Base-by-base conservation (phyloP, 305 asterid genomes). In the Fraxinus floribunda region DNA sequence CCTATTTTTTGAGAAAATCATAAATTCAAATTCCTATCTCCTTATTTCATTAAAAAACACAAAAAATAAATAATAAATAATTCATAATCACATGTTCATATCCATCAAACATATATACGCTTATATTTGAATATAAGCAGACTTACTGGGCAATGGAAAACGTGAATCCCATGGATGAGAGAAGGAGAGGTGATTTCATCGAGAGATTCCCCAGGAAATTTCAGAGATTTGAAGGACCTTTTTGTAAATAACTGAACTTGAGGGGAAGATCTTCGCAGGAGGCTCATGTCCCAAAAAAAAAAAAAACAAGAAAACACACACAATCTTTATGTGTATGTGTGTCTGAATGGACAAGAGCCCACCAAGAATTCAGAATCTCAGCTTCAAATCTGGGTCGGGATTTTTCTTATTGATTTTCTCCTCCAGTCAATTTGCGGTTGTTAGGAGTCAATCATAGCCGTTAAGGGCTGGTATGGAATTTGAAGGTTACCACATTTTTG, bases 131-230 rank as follows among this genome's bases (percentile, higher is more conserved):
- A 36, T 71, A 20, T 66, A 29, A 26, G 5, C 18, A 66, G 74
- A 66, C 92, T 88, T 83, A 95, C 97, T 0, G 92, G 97, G 91
- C 99, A 94, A 87, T 94, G 95, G 88, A 95, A 94, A 83, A 91
- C 97, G 79, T 94, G 98, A 86, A 95, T 87, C 75, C 97, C 99
- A 86, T 92, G 99, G 79, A 89, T 13, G 86, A 95, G 93, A 68
- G 94, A 87, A 36, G 93, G 85, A 82, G 98, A 89, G 80, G 86
- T 44, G 83, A 88, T 82, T 39, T 83, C 83, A 68, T 75, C 77
- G 41, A 88, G 88, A 88, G 89, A 64, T 11, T 90, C 90, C n/a
- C 86, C 90, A 0, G 91, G 76, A 60, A 85, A 82, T 68, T 83
- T 88, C 80, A 82, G 57, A 78, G 92, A 85, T 78, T 84, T 85